A percentile compares a stretch with the other conserved stretches of the same genome.
phyloP scores from a whole-genome alignment of 305 asterid genomes.

The Solanum aculeatissimum region DNA sequence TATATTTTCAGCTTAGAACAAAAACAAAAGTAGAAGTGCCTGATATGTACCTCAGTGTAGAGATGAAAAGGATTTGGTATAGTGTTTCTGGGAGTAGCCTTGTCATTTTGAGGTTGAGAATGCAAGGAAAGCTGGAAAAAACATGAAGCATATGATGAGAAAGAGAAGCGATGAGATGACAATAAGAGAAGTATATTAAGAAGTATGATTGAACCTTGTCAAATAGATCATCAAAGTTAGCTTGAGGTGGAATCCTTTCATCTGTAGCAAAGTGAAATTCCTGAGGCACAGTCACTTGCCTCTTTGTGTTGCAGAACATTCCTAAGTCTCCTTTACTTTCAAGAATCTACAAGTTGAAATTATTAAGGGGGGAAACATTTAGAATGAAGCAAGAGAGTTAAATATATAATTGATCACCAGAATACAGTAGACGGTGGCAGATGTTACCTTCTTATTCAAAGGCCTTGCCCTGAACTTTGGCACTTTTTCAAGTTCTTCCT shows the following conservation, averaged over 20 bases:
- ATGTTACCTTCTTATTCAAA: conserved; percentile 67
- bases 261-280: conserved; percentile 85
- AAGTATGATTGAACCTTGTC: conserved; percentile 44
- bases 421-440: background rate
- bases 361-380: background rate
- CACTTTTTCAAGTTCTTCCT: conserved; percentile 57
- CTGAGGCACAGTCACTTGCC: conserved; percentile 65
- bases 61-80: conserved; percentile 81
- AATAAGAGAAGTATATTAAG: background rate
- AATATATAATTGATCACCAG: background rate
- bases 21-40: background rate
- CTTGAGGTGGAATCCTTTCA: conserved; percentile 69
- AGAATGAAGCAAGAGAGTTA: background rate
- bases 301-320: conserved; percentile 62
- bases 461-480: conserved; percentile 92
- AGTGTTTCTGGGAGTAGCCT: conserved; percentile 54
- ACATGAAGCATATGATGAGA: background rate
- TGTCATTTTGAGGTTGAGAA: conserved; percentile 56
- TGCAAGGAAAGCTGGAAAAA: conserved; percentile 55
- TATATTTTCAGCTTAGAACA: background rate
- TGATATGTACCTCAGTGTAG: conserved; percentile 51
- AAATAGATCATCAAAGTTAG: conserved; percentile 54
- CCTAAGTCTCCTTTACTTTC: conserved; percentile 96
- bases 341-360: conserved; percentile 44
- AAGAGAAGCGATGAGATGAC: background rate